A percentile compares a stretch with the other conserved stretches of the same genome.
Conservation (phyloP, 176 grass and related monocot genomes). For the Juncus effusus region DNA sequence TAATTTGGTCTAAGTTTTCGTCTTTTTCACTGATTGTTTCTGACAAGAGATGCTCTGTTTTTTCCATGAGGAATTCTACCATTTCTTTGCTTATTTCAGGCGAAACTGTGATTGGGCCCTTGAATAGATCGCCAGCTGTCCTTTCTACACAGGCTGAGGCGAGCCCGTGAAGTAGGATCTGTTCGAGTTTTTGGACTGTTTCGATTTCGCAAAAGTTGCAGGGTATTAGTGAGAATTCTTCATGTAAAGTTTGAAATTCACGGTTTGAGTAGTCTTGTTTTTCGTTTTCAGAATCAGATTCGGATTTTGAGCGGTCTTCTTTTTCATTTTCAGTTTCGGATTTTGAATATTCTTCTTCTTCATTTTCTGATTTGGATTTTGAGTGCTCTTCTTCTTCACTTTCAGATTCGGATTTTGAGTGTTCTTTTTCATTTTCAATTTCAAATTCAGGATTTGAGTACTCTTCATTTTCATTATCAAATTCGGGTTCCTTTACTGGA, state of each 20-base stretch:
- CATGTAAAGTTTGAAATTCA: neutral
- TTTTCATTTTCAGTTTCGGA: too few species aligned
- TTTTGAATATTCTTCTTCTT: too few species aligned
- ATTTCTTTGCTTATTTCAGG: slow-evolving; percentile 44
- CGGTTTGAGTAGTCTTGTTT: too few species aligned
- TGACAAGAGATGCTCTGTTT: slow-evolving; percentile 39
- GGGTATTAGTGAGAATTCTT: slow-evolving; percentile 26
- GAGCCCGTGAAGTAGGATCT: slow-evolving; percentile 55
- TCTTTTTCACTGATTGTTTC: slow-evolving; percentile 30
- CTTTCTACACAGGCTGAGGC: slow-evolving; percentile 81
- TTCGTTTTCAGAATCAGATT: too few species aligned
- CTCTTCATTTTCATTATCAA: neutral
- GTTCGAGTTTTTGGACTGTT: slow-evolving; percentile 37
- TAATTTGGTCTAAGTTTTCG: slow-evolving; percentile 31
- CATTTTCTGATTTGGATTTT: too few species aligned
- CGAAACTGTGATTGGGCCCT: slow-evolving; percentile 50
- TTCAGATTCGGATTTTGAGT: too few species aligned
- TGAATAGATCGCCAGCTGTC: slow-evolving; percentile 75
- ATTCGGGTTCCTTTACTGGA: neutral
- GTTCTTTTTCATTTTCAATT: neutral
- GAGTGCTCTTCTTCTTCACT: too few species aligned
- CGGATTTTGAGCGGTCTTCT: too few species aligned
- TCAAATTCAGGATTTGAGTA: neutral
- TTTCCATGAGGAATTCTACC: slow-evolving; percentile 52
- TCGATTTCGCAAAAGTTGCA: slow-evolving; percentile 55